phyloP scores from a whole-genome alignment of 768 basidiomycete species.

The Lanmaoa rubissima region DNA sequence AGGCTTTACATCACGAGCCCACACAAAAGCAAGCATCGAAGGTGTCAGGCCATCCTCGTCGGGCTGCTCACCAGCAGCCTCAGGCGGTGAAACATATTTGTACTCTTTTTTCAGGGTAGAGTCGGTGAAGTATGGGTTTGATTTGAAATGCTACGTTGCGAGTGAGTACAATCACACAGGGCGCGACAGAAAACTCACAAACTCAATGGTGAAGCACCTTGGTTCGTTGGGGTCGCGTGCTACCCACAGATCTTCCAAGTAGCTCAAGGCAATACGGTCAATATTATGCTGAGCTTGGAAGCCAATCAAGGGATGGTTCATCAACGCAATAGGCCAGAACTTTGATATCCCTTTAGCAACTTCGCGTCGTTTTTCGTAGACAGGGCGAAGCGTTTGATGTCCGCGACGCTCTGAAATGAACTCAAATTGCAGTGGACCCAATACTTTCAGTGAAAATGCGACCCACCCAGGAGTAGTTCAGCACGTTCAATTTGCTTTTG shows the following conservation, averaged over 20 bases:
- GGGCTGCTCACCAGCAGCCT: conserved; percentile 52
- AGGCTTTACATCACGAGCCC: conserved; percentile 69
- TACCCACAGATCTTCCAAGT: conserved; percentile 85
- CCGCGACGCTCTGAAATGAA: conserved; percentile 57
- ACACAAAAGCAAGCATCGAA: conserved; percentile 77
- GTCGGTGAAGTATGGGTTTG: conserved; percentile 82
- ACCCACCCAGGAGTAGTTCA: conserved; percentile 72
- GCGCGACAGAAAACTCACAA: conserved; percentile 55
- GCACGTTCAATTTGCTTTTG: conserved; percentile 70
- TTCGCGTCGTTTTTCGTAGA: conserved; percentile 70
- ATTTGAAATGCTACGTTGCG: conserved; percentile 65
- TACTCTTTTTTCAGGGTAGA: conserved; percentile 78
- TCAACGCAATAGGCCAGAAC: conserved; percentile 85
- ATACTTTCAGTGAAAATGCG: not conserved
- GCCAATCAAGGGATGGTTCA: conserved; percentile 65
- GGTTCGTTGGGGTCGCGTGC: conserved; percentile 69
- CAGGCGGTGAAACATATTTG: conserved; percentile 60
- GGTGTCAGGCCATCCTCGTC: conserved; percentile 76
- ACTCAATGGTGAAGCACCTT: conserved; percentile 81
- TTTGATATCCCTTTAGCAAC: conserved; percentile 64
- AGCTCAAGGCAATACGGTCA: conserved; percentile 80
- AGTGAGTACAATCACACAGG: conserved; percentile 5
- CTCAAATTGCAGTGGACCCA: conserved; percentile 7
- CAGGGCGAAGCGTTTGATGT: conserved; percentile 53
- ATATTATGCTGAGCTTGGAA: conserved; percentile 68